A percentile compares a stretch with the other conserved stretches of the same genome.
Conservation (phyloP, 371 early-diverging fungal species). For the Massospora cicadina region DNA sequence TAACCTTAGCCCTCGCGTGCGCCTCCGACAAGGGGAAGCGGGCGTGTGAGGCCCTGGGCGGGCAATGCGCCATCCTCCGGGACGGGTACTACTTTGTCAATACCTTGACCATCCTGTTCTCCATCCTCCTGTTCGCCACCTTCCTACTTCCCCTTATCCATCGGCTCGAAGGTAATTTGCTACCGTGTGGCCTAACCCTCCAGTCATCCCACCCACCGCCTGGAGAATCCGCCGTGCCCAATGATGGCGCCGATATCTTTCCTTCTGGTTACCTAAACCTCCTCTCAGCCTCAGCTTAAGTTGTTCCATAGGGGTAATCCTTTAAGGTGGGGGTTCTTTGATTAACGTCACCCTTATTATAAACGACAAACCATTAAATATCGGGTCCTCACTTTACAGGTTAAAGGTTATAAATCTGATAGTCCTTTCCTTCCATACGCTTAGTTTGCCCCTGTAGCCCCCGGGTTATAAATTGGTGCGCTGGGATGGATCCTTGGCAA, state of each 20-base stretch:
- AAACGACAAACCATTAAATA: too few relatives aligned
- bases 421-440: too few relatives aligned
- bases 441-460: too few relatives aligned
- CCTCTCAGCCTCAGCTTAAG: not conserved
- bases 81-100: conserved; percentile 84
- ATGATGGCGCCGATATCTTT: not conserved
- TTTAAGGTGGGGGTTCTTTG: too few relatives aligned
- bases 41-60: conserved; percentile 39
- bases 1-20: conserved; percentile 28
- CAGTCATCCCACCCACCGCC: conserved; percentile 7
- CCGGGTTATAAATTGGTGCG: too few relatives aligned
- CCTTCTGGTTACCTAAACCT: too few relatives aligned
- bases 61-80: conserved; percentile 36
- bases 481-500: too few relatives aligned
- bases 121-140: conserved; percentile 30
- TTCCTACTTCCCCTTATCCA: conserved; percentile 49
- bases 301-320: too few relatives aligned
- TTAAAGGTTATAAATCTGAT: too few relatives aligned
- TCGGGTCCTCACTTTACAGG: too few relatives aligned
- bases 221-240: conserved; percentile 7
- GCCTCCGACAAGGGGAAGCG: conserved; percentile 34
- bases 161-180: conserved; percentile 31
- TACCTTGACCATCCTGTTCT: conserved; percentile 40
- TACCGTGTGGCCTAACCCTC: not conserved
- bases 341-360: too few relatives aligned